Evolutionary conservation across 1,139 yeast species (phyloP).

Genomic region (Trichomonascaceae sp.): DNA sequence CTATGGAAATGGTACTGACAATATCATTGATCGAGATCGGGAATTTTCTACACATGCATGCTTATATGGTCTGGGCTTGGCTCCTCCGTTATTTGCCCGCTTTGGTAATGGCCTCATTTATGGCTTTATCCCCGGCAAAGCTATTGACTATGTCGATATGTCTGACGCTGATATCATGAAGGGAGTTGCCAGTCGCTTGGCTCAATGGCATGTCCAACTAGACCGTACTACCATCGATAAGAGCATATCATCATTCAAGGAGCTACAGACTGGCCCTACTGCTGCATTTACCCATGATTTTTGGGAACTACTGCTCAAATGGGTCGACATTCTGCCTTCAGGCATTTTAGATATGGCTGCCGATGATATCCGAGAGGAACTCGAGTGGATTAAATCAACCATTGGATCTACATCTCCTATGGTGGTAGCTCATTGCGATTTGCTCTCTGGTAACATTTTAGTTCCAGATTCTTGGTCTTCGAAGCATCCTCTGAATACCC

Average conservation of each 20-base stretch:
- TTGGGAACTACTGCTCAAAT: slow-evolving; percentile 56
- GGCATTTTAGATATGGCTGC: slow-evolving; percentile 22
- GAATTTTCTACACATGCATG: slow-evolving; percentile 69
- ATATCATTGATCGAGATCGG: slow-evolving; percentile 69
- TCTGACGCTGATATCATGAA: slow-evolving; percentile 44
- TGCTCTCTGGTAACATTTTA: slow-evolving; percentile 66
- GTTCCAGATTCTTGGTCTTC: slow-evolving; percentile 41
- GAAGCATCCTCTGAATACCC: slow-evolving; percentile 5
- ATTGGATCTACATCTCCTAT: slow-evolving; percentile 35
- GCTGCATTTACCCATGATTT: slow-evolving; percentile 34
- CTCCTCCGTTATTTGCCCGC: slow-evolving; percentile 64
- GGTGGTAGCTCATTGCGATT: slow-evolving; percentile 67
- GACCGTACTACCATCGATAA: slow-evolving; percentile 43
- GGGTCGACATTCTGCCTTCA: slow-evolving; percentile 56
- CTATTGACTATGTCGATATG: slow-evolving; percentile 54
- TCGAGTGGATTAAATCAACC: slow-evolving; percentile 47
- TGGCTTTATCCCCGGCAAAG: slow-evolving; percentile 62
- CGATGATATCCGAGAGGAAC: slow-evolving; percentile 44
- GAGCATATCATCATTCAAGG: slow-evolving; percentile 27
- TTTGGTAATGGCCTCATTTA: slow-evolving; percentile 71
- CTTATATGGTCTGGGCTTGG: slow-evolving; percentile 54
- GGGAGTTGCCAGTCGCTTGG: slow-evolving; percentile 60
- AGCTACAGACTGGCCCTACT: slow-evolving; percentile 6
- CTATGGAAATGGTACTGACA: slow-evolving; percentile 69
- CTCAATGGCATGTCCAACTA: slow-evolving; percentile 59